Base-by-base conservation (phyloP, 306 rosid species). In the Trichosanthes truncata region DNA sequence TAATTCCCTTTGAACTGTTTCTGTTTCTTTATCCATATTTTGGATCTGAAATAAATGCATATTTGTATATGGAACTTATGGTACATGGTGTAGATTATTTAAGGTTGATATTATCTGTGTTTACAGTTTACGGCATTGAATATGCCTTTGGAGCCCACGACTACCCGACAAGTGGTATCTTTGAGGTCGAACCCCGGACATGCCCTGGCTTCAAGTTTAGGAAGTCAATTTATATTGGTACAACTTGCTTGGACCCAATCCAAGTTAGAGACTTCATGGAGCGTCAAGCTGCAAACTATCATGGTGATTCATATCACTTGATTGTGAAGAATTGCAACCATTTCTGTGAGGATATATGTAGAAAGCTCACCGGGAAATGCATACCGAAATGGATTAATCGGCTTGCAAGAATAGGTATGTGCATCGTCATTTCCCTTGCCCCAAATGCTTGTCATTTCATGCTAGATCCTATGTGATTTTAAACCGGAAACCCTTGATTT, bases 191-290 rank as follows among this genome's bases (percentile, higher is more conserved):
- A 77, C 80, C 80, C 15, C 67, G 80, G 9, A 77, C 67, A 26
- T 77, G 80, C 69, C 80, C 80, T 7, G 80, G 80, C 55, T 77
- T 77, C 69, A 77, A 77, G 80, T 77, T 77, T 77, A 77, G 80
- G 80, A 77, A 77, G 55, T 21, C 80, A 7, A 77, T 77, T 17
- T 55, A 55, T 36, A 77, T 77, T 2, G 80, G 80, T 36, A 77
- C 80, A 0, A 77, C 80, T 25, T 21, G 69, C 80, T 77, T 77
- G 56, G 80, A 77, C 40, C 68, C 69, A 13, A 77, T 35, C 69
- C 80, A 77, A 26, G 56, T 77, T 13, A 57, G 80, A 60, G 71
- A 59, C 52, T 77, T 77, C 51, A 77, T 77, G 80, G 80, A 77
- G 23, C 55, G 40, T 15, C 55, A 77, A 40, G 48, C 80, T 40